Evolutionary conservation across 148 eudicot species (phyloP), one percentile per base, ranked within the genome.

Genomic region (Tetragonia tetragonoides): DNA sequence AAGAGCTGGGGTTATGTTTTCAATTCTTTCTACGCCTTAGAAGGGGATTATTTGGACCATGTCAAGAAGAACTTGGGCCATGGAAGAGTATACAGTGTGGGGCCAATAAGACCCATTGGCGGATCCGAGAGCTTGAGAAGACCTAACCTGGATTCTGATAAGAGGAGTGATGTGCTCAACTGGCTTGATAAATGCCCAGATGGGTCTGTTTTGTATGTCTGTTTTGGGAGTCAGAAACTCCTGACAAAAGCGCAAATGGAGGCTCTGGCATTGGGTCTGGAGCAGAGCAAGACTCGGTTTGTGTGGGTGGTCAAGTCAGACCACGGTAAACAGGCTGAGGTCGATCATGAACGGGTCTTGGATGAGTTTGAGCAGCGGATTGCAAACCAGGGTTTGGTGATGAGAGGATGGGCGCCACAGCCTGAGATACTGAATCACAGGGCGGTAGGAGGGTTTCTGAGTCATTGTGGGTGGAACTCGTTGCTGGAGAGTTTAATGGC

Each of bases 381-480:
- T 1, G 21, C 74, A 4, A 83, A 77, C 11, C 57, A 79, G n/a
- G 96, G 94, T 0, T 23, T 90, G 1, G 74, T 90, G 4, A 16
- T 85, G 17, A 75, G 66, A 42, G 92, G 91, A 3, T 91, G 94
- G 97, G 94, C 86, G 4, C 93, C 98, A 17, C 94, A 91, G 39
- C 79, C 78, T 74, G 77, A 72, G 70, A 87, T 93, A 84, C 66
- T 90, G 68, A 82, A 70, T n/a, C 94, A 91, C 73, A 83, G 83
- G 41, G 90, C 91, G 0, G 87, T 89, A 37, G 88, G 90, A 1
- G 89, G 88, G 40, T 93, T 91, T n/a, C 54, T 90, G 78, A 88
- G 87, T 82, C 97, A 93, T 23, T 93, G 94, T 53, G 96, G 96
- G 41, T 91, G 91, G 94, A 93, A 93, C 88, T 90, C 98, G n/a